Evolutionary conservation across 108 stramenopile genomes (phyloP), one percentile per base, ranked within the genome.

Genomic region (Cyclotella sp.): DNA sequence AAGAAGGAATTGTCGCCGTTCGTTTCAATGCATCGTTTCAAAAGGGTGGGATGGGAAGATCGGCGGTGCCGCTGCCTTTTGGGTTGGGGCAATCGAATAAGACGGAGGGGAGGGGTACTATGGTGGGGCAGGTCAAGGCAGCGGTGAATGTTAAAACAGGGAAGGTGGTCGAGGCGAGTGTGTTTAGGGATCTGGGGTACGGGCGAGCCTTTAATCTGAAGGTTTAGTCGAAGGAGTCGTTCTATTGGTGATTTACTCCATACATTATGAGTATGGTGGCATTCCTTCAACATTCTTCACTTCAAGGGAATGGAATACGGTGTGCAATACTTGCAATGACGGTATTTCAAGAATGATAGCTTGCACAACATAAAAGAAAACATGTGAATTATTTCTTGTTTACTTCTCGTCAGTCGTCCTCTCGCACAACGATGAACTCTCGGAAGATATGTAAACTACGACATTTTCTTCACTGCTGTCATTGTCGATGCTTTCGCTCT

Each of bases 131-230:
- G 77, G 94, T 95, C 19, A 95, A 95, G 62, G 94, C 94, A 5
- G 78, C 78, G 4, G 77, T 95, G 0, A 85, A 90, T 47, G 63
- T 44, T 16, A 82, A 78, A 18, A 86, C 88, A 21, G 94, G 94
- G 30, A 91, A 90, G 64, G 66, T 95, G 13, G 54, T 79, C 14
- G 77, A 77, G 22, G 87, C 85, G 26, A 84, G 81, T 54, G 92
- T 95, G n/a, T 95, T 95, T 77, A 81, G 94, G 19, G 94, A 95
- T 81, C 78, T 95, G n/a, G 94, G 94, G n/a, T 95, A 92, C 59
- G 94, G 94, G 44, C 49, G 94, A 14, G 73, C 91, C 0, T 95
- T 91, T 58, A 91, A 91, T 64, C 76, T 95, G 42, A 89, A 92
- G 64, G 76, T 87, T 40, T 85, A 76, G 34, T 34, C 34, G 34